phyloP scores from a whole-genome alignment of 192 early-diverging fungal genomes.

The Gigaspora rosea region DNA sequence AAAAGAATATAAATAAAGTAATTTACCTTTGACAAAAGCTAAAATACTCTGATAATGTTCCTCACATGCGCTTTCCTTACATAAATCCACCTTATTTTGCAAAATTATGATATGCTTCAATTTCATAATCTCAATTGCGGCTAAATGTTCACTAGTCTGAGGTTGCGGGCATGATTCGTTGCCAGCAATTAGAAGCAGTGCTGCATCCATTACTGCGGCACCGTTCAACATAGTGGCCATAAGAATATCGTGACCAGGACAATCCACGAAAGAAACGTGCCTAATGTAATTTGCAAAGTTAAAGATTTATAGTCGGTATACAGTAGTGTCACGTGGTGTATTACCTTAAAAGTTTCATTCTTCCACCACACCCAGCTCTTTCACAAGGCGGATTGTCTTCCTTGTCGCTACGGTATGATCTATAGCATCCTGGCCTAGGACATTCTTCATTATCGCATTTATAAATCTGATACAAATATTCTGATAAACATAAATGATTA shows the following conservation, averaged over 20 bases:
- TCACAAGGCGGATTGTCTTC: constrained; percentile 90
- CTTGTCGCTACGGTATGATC: constrained; percentile 80
- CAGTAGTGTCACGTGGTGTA: neutral
- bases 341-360: constrained; percentile 78
- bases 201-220: constrained; percentile 98
- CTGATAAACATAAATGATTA: neutral
- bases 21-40: constrained; percentile 81
- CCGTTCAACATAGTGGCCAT: constrained; percentile 99
- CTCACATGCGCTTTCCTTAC: constrained; percentile 88
- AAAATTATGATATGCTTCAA: constrained; percentile 94
- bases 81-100: constrained; percentile 98
- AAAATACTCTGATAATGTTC: constrained; percentile 91
- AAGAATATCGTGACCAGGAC: constrained; percentile 99
- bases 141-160: constrained; percentile 97
- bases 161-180: constrained; percentile 99
- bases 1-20: constrained; percentile 9
- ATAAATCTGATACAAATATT: constrained; percentile 70
- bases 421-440: constrained; percentile 95
- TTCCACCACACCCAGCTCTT: constrained; percentile 80
- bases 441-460: constrained; percentile 93
- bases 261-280: constrained; percentile 98
- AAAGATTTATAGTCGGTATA: neutral
- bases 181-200: constrained; percentile 93
- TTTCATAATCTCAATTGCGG: constrained; percentile 99
- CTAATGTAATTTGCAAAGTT: constrained; percentile 42